A percentile compares a stretch with the other conserved stretches of the same genome.
These are phyloP conservation scores for Silene uniflora DNA, from an alignment of 148 eudicot genomes.

Conservation along the genomic window DNA sequence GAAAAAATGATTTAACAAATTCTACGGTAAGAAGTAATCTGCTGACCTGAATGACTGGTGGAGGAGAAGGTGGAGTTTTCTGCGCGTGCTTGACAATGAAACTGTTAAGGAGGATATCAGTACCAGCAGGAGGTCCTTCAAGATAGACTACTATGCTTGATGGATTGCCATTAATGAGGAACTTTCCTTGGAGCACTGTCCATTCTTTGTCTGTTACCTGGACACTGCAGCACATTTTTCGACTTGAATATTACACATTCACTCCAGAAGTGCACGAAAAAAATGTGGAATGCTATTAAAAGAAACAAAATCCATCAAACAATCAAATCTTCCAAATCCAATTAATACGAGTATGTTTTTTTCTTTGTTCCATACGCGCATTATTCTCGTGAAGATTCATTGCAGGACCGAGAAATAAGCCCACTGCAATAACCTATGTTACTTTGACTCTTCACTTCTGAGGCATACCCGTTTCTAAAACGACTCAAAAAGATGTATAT, in stretches of 20 bases:
- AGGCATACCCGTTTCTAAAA: no score
- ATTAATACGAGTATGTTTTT: neutral
- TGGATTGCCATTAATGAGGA: constrained; percentile 71
- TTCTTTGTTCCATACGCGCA: neutral
- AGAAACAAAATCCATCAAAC: neutral
- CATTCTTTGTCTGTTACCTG: constrained; percentile 91
- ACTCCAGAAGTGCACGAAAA: no score
- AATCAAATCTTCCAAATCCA: neutral
- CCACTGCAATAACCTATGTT: no score
- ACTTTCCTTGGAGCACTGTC: constrained; percentile 74
- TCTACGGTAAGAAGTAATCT: constrained; percentile 5
- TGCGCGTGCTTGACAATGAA: constrained; percentile 71
- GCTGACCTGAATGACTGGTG: constrained; percentile 72
- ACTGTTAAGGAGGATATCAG: constrained; percentile 79
- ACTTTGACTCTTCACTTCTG: no score
- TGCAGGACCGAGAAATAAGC: no score
- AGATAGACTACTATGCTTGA: constrained; percentile 62
- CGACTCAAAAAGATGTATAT: no score
- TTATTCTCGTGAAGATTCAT: no score
- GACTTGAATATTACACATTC: neutral
- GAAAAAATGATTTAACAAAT: neutral
- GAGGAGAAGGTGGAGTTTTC: constrained; percentile 74
- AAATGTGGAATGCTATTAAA: neutral
- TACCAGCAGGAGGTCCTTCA: constrained; percentile 93
- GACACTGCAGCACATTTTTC: constrained; percentile 32